Conservation (phyloP, 1,284 basidiomycete genomes). For the Ceratobasidium sp. region DNA sequence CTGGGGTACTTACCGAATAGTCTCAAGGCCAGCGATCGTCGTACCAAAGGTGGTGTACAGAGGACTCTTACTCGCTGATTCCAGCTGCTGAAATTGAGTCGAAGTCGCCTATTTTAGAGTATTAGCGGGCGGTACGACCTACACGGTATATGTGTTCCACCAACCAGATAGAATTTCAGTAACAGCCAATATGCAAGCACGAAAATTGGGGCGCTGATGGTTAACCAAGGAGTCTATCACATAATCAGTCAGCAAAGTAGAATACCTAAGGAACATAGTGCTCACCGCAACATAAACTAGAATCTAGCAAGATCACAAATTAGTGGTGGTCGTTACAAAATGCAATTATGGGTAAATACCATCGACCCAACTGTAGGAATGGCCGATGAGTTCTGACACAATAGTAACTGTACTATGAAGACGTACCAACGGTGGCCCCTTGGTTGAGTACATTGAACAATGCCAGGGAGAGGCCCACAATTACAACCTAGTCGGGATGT, state of each 20-base stretch:
- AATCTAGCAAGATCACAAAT: neutral
- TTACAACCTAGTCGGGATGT: slow-evolving; percentile 38
- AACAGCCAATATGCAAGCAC: slow-evolving; percentile 34
- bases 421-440: slow-evolving; percentile 43
- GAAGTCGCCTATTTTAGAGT: slow-evolving; percentile 2
- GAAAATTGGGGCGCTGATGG: slow-evolving; percentile 37
- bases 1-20: slow-evolving; percentile 46
- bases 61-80: slow-evolving; percentile 50
- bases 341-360: neutral
- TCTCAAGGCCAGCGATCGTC: slow-evolving; percentile 49
- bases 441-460: slow-evolving; percentile 43
- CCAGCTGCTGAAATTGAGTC: slow-evolving; percentile 47
- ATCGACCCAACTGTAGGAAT: slow-evolving; percentile 6
- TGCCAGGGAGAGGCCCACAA: slow-evolving; percentile 48
- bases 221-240: slow-evolving; percentile 42
- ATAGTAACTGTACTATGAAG: slow-evolving; percentile 45
- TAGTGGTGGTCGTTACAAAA: neutral
- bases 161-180: slow-evolving; percentile 46
- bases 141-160: slow-evolving; percentile 29
- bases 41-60: slow-evolving; percentile 50
- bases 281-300: slow-evolving; percentile 21
- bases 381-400: neutral
- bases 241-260: slow-evolving; percentile 47
- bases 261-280: neutral
- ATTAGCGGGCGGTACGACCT: neutral